These are phyloP conservation scores for Cryptococcus sp. DNA, from an alignment of 1,284 basidiomycete species.

Conservation along the genomic window DNA sequence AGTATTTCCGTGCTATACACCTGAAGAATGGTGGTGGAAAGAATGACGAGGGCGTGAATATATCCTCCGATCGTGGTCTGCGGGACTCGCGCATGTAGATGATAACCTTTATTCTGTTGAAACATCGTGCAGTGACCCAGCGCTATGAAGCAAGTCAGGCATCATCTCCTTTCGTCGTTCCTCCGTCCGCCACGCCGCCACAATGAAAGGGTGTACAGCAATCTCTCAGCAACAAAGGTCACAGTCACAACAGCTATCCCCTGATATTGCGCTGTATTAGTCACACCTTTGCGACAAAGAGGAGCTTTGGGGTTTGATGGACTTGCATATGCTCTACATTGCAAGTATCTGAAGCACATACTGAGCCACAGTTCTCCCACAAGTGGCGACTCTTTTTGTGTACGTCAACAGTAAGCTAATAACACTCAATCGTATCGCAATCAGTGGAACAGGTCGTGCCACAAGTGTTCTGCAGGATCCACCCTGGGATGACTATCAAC, in stretches of 20 bases:
- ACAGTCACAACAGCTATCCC: neutral
- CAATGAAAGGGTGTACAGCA: too few relatives aligned
- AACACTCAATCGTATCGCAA: neutral
- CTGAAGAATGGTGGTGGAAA: neutral
- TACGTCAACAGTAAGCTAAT: neutral
- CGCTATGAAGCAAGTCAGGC: too few relatives aligned
- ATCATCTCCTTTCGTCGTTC: too few relatives aligned
- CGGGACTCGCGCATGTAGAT: too few relatives aligned
- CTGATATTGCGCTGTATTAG: neutral
- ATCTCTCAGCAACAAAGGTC: neutral
- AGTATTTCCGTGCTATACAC: neutral
- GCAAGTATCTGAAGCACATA: neutral
- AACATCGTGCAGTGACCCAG: too few relatives aligned
- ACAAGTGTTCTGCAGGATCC: neutral
- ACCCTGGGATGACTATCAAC: neutral
- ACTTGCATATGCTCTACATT: neutral
- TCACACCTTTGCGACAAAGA: neutral
- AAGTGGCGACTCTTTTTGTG: neutral
- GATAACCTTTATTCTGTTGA: too few relatives aligned
- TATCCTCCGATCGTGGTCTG: neutral
- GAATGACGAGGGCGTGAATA: neutral
- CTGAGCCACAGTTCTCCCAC: neutral
- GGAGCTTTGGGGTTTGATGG: neutral
- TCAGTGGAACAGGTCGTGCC: neutral
- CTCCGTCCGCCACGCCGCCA: too few relatives aligned